phyloP scores from a whole-genome alignment of 169 alveolate species.

The Babesia divergens region DNA sequence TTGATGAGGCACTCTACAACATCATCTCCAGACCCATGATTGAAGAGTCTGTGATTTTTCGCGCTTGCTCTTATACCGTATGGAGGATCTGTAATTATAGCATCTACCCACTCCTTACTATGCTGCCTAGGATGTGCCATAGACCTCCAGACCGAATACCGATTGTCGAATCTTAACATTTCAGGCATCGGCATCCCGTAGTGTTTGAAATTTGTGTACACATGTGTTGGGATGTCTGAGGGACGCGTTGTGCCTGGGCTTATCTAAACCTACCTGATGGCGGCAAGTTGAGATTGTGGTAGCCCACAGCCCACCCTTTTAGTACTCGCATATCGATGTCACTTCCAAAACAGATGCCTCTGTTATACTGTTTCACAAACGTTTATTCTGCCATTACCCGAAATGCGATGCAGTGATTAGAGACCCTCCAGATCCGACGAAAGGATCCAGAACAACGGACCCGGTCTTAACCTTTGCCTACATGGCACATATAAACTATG shows the following conservation, averaged over 20 bases:
- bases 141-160: conserved; percentile 23
- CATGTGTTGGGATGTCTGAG: conserved; percentile 9
- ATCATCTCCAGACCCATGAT: conserved; percentile 11
- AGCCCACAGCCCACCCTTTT: conserved; percentile 80
- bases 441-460: conserved; percentile 88
- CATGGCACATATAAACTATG: neutral
- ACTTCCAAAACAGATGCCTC: conserved; percentile 90
- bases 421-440: conserved; percentile 96
- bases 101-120: conserved; percentile 84
- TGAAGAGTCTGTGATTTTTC: conserved; percentile 16
- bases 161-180: conserved; percentile 59
- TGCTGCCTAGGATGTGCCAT: neutral
- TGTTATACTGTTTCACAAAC: conserved; percentile 26
- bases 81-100: conserved; percentile 97
- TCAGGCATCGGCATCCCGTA: conserved; percentile 66
- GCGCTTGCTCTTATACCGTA: conserved; percentile 84
- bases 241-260: neutral
- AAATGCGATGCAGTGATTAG: conserved; percentile 85
- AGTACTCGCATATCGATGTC: conserved; percentile 93
- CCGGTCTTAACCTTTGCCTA: conserved; percentile 62
- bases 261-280: conserved; percentile 45
- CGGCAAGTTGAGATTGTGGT: conserved; percentile 72
- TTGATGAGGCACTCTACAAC: conserved; percentile 27
- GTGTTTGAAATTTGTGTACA: conserved; percentile 64
- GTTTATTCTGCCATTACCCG: conserved; percentile 13